phyloP scores from a whole-genome alignment of 1,284 basidiomycete species.

The Ustilago nuda region DNA sequence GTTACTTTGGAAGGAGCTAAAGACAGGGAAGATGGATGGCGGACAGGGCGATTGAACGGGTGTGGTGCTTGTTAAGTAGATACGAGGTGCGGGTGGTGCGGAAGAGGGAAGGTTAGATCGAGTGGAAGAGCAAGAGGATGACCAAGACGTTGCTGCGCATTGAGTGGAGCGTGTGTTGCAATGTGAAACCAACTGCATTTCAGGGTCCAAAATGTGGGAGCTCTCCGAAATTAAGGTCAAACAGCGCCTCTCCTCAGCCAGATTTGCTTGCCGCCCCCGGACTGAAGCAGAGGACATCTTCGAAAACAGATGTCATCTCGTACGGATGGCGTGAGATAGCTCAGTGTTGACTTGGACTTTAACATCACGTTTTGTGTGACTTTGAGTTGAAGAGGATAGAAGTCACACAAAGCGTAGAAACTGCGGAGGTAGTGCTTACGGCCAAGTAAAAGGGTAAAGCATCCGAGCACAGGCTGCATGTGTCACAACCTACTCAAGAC shows the following conservation, averaged over 20 bases:
- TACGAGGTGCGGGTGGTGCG: not conserved
- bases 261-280: not conserved
- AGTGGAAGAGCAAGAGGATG: not conserved
- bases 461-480: too few relatives aligned
- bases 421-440: too few relatives aligned
- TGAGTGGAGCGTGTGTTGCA: not conserved
- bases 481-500: too few relatives aligned
- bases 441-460: too few relatives aligned
- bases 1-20: not conserved
- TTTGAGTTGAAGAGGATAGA: too few relatives aligned
- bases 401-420: too few relatives aligned
- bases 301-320: not conserved
- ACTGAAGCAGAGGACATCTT: not conserved
- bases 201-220: constrained; percentile 16
- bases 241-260: too few relatives aligned
- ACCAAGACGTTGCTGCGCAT: constrained; percentile 8
- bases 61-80: not conserved
- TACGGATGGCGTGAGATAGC: not conserved
- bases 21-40: not conserved
- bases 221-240: too few relatives aligned
- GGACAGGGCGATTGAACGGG: not conserved
- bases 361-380: not conserved
- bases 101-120: not conserved
- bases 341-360: not conserved
- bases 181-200: constrained; percentile 17